Evolutionary conservation across 208 protist genomes (phyloP), one percentile per base, ranked within the genome.

Genomic region (Trypanosoma rangeli): DNA sequence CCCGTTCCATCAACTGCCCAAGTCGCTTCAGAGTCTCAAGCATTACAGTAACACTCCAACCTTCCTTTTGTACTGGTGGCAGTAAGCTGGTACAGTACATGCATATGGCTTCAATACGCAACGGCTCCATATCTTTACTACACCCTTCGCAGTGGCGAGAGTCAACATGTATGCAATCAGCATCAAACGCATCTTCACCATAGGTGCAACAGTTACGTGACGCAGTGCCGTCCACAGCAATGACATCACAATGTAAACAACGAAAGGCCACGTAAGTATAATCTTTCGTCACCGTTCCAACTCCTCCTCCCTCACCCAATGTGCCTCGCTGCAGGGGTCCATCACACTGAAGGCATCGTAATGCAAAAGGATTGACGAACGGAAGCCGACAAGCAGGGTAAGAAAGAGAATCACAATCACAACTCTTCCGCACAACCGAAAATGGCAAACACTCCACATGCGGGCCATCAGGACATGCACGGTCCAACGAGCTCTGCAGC

Each of bases 381-480:
- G 59, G 64, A 20, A 58, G 65, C 8, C 63, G 55, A 64, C 85
- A 93, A 39, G 62, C 56, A 7, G 57, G 44, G 42, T 82, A 92
- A 62, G 64, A 62, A 8, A 80, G 72, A 31, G 58, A 44, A 44
- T 63, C 64, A 5, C 66, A 49, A 22, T n/a, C n/a, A n/a, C n/a
- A n/a, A n/a, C 52, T 59, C 9, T 42, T 68, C 13, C 70, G 74
- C 53, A 64, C 61, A 50, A 84, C 29, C 26, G 86, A 75, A 60
- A 79, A 67, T 7, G 88, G 88, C 18, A 92, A 68, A 64, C 76
- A 96, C 31, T 94, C 91, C 44, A 96, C 87, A 46, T 94, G 88
- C 37, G 86, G 84, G 60, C 91, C 94, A 24, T 76, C 60, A 10
- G 86, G 87, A 68, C 91, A 96, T 28, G 76, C 35, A 18, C 86